Evolutionary conservation across 1,284 basidiomycete genomes (phyloP).

Genomic region (Malassezia pachydermatis): DNA sequence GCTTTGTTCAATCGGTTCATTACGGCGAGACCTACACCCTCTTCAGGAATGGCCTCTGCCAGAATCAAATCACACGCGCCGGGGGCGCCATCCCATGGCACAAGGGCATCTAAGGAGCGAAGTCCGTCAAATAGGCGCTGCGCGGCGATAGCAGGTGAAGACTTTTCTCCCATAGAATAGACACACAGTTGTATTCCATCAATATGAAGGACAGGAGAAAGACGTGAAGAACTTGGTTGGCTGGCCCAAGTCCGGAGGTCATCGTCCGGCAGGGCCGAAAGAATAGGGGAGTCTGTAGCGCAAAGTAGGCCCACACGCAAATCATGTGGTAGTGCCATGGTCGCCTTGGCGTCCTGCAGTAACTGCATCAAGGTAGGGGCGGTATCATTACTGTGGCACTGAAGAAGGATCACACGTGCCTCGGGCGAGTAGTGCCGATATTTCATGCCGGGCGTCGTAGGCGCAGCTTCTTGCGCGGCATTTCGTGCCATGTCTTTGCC

Average conservation of each 20-base stretch:
- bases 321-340: not conserved
- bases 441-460: conserved; percentile 99
- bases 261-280: not conserved
- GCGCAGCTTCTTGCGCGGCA: conserved; percentile 48
- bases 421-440: conserved; percentile 90
- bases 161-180: conserved; percentile 11
- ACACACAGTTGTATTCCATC: conserved; percentile 6
- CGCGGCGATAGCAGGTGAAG: conserved; percentile 60
- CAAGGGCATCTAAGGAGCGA: conserved; percentile 60
- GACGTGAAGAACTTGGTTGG: not conserved
- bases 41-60: conserved; percentile 73
- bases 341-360: not conserved
- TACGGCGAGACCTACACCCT: conserved; percentile 76
- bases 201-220: conserved; percentile 3
- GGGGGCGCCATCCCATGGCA: conserved; percentile 22
- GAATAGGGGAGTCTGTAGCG: conserved; percentile 20
- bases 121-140: conserved; percentile 78
- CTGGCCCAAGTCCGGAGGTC: not conserved
- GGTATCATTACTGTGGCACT: conserved; percentile 54
- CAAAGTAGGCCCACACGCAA: conserved; percentile 25
- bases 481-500: conserved; percentile 39
- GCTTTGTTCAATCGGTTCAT: conserved; percentile 98
- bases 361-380: not conserved
- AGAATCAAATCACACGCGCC: conserved; percentile 69
- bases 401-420: conserved; percentile 29